Evolutionary conservation across 2,329 filamentous ascomycete species (phyloP).

Genomic region (Colletotrichum horii): DNA sequence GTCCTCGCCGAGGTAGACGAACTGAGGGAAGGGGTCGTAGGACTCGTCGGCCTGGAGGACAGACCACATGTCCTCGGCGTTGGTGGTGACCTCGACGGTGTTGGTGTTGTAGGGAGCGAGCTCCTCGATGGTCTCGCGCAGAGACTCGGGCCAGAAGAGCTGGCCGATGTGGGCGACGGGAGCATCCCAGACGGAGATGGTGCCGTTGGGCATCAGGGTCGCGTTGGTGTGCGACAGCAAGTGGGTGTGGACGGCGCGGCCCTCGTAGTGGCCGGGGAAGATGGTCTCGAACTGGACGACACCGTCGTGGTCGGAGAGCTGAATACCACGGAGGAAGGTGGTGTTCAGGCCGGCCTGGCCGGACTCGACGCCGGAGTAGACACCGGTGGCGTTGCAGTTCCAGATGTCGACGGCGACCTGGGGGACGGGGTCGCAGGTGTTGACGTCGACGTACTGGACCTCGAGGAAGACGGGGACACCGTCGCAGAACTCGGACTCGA

Average conservation of each 20-base stretch:
- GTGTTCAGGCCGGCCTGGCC: conserved; percentile 29
- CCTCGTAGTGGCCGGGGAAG: conserved; percentile 50
- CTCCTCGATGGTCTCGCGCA: conserved; percentile 56
- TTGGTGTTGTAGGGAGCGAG: conserved; percentile 53
- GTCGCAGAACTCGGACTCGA: conserved; percentile 39
- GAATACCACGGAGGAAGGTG: conserved; percentile 41
- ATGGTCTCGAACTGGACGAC: conserved; percentile 48
- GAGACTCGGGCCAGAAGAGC: conserved; percentile 65
- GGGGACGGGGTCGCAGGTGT: conserved; percentile 25
- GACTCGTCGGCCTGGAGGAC: conserved; percentile 52
- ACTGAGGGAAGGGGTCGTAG: conserved; percentile 59
- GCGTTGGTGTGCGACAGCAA: conserved; percentile 43
- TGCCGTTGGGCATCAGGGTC: conserved; percentile 35
- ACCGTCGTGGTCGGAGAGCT: conserved; percentile 44
- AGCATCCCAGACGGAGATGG: conserved; percentile 33
- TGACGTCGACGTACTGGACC: conserved; percentile 27
- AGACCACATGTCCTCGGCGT: conserved; percentile 50
- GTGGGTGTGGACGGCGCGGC: conserved; percentile 55
- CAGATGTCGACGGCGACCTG: conserved; percentile 27
- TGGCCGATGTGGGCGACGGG: conserved; percentile 67
- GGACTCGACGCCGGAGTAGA: conserved; percentile 39
- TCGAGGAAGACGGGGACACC: conserved; percentile 46
- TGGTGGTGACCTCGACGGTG: conserved; percentile 50
- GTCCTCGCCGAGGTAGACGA: conserved; percentile 59
- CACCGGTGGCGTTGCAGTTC: conserved; percentile 42